Conservation (phyloP, 2,329 filamentous ascomycete genomes). For the Cordyceps fumosorosea region DNA sequence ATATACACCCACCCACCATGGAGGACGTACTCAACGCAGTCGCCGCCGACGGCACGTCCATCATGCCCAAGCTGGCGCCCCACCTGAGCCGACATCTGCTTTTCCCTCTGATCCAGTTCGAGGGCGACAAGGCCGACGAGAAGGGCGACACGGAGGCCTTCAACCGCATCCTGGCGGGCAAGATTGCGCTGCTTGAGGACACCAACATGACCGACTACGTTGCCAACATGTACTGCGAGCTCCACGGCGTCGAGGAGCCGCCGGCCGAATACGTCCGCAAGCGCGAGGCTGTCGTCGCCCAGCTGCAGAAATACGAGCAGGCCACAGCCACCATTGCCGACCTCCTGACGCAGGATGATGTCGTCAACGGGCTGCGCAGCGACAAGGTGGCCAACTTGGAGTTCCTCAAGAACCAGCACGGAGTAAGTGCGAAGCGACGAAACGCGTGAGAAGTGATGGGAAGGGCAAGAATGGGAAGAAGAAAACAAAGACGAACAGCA, state of each 20-base stretch:
- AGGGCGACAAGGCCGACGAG: conserved; percentile 74
- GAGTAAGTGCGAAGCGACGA: conserved; percentile 46
- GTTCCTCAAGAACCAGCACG: conserved; percentile 94
- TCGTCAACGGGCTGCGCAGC: conserved; percentile 82
- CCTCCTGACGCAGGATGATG: conserved; percentile 79
- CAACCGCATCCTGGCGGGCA: conserved; percentile 71
- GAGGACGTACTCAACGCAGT: conserved; percentile 44
- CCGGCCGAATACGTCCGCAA: conserved; percentile 84
- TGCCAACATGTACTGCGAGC: conserved; percentile 81
- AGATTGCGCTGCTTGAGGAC: conserved; percentile 89
- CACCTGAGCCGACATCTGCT: conserved; percentile 94
- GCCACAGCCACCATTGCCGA: conserved; percentile 85
- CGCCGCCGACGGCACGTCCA: conserved; percentile 62
- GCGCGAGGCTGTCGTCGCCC: conserved; percentile 79
- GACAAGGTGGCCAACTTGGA: conserved; percentile 99
- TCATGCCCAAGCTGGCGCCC: conserved; percentile 82
- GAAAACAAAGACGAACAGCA: background rate
- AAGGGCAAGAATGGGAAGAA: background rate
- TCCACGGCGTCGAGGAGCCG: conserved; percentile 70
- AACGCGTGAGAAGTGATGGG: background rate
- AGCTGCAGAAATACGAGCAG: conserved; percentile 76
- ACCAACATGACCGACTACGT: conserved; percentile 99
- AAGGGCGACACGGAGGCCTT: conserved; percentile 52
- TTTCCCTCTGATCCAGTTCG: conserved; percentile 93
- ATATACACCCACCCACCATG: conserved; percentile 24